Percentiles rank a stretch among this genome's conserved stretches.
phyloP scores from a whole-genome alignment of 768 basidiomycete genomes.

The Chalciporus chontae region DNA sequence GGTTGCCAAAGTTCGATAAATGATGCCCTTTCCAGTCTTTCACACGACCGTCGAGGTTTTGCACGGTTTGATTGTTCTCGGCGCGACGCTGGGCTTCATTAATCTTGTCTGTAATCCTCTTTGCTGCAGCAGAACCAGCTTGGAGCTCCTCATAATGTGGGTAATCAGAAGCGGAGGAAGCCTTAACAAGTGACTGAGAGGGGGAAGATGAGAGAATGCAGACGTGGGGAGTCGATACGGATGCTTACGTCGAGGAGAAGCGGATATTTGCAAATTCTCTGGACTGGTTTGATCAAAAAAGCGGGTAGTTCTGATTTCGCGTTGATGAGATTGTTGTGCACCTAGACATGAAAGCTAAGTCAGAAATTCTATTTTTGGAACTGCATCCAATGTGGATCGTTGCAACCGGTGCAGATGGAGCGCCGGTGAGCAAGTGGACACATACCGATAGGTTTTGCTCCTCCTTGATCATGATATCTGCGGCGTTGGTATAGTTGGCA shows the following conservation, averaged over 20 bases:
- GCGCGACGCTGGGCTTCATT: constrained; percentile 92
- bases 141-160: constrained; percentile 77
- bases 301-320: constrained; percentile 90
- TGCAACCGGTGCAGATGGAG: constrained; percentile 21
- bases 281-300: constrained; percentile 97
- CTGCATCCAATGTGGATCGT: constrained; percentile 11
- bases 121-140: constrained; percentile 79
- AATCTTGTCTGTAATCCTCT: constrained; percentile 91
- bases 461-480: constrained; percentile 80
- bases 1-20: constrained; percentile 88
- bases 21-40: constrained; percentile 99
- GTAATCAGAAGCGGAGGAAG: constrained; percentile 58
- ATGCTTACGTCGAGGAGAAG: constrained; percentile 80
- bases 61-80: constrained; percentile 88
- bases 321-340: constrained; percentile 80
- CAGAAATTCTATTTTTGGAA: constrained; percentile 21
- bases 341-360: constrained; percentile 39
- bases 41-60: constrained; percentile 79
- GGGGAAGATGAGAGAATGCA: constrained; percentile 1
- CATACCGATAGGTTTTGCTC: constrained; percentile 84
- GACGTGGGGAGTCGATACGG: constrained; percentile 3
- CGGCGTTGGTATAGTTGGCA: constrained; percentile 87
- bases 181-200: constrained; percentile 69
- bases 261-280: constrained; percentile 98
- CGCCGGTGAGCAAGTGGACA: constrained; percentile 19